Evolutionary conservation across 192 early-diverging fungal species (phyloP).

Genomic region (Gryganskiella cystojenkinii): DNA sequence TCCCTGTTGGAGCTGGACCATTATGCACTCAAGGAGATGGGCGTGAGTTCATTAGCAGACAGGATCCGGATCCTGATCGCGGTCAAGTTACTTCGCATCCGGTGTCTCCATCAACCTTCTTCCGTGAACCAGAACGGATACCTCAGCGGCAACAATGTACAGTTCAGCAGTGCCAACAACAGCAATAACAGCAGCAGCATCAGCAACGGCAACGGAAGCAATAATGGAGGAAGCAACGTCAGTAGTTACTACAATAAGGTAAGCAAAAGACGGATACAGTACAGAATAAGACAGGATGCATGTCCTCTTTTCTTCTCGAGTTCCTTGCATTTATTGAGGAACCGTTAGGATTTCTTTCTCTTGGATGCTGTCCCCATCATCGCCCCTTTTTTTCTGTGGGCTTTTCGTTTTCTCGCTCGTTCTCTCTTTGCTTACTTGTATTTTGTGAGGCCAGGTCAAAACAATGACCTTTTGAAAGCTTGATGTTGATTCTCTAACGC

Average conservation of each 20-base stretch:
- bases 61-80: conserved; percentile 81
- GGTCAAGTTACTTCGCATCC: conserved; percentile 76
- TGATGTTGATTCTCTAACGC: no score
- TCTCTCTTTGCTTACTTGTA: not conserved
- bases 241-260: conserved; percentile 34
- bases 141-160: not conserved
- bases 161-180: not conserved
- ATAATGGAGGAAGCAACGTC: conserved; percentile 4
- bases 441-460: no score
- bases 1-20: conserved; percentile 88
- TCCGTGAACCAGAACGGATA: conserved; percentile 4
- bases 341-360: not conserved
- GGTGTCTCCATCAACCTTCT: conserved; percentile 54
- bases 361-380: not conserved
- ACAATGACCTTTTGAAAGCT: no score
- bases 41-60: conserved; percentile 85
- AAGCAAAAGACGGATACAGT: not conserved
- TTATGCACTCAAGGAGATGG: conserved; percentile 82
- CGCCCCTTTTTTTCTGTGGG: no score
- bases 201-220: not conserved
- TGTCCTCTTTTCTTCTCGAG: no score
- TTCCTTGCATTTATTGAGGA: no score
- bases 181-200: not conserved
- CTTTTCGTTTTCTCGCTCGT: no score
- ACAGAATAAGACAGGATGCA: no score